Evolutionary conservation across 352 stramenopile genomes (phyloP).

Genomic region (Globisporangium middletonii): DNA sequence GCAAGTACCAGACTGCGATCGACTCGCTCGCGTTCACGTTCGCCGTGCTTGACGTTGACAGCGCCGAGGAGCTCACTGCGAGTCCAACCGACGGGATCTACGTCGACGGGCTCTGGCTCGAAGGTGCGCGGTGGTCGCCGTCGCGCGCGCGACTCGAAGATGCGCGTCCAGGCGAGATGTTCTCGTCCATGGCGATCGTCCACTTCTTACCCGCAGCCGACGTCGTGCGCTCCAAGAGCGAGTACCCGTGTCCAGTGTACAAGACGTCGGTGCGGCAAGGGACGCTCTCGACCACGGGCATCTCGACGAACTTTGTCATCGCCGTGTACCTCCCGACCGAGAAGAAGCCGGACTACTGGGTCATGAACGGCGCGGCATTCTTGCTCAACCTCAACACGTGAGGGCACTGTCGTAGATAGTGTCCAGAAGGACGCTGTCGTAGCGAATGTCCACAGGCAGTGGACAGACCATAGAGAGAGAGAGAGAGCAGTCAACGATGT

Average conservation of each 20-base stretch:
- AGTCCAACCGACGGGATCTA: conserved; percentile 90
- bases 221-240: conserved; percentile 43
- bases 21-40: conserved; percentile 93
- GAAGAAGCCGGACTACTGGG: conserved; percentile 84
- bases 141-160: conserved; percentile 67
- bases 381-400: conserved; percentile 90
- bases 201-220: conserved; percentile 88
- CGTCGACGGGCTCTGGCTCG: conserved; percentile 85
- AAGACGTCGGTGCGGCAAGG: conserved; percentile 92
- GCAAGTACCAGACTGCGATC: conserved; percentile 94
- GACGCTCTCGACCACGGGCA: conserved; percentile 89
- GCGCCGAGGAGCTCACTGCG: conserved; percentile 37
- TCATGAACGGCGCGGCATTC: conserved; percentile 90
- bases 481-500: too few relatives aligned
- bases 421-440: too few relatives aligned
- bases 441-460: too few relatives aligned
- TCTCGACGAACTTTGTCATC: conserved; percentile 93
- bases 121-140: conserved; percentile 86
- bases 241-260: conserved; percentile 92
- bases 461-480: too few relatives aligned
- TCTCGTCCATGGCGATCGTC: conserved; percentile 84
- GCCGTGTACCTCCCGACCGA: conserved; percentile 88
- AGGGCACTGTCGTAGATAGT: neutral
- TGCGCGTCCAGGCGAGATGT: conserved; percentile 90
- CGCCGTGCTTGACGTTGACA: conserved; percentile 63